Evolutionary conservation across 2,329 filamentous ascomycete genomes (phyloP).

Genomic region (Pseudodiploospora longispora): DNA sequence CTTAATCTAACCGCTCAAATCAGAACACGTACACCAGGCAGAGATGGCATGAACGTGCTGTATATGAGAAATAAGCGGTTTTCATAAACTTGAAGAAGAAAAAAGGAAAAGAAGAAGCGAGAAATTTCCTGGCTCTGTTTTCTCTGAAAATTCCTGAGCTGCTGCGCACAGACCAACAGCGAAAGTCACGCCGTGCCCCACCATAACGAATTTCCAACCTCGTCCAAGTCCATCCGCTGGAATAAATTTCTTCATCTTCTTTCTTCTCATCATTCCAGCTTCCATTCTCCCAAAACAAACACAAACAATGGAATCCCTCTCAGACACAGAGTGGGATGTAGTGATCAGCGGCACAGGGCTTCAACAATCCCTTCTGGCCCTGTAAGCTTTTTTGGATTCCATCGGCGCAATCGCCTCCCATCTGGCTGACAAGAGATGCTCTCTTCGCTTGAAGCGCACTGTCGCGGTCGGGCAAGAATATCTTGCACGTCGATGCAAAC

Average conservation of each 20-base stretch:
- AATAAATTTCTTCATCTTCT: conserved; percentile 12
- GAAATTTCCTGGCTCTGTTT: conserved; percentile 19
- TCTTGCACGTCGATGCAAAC: conserved; percentile 83
- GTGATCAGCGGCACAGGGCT: conserved; percentile 72
- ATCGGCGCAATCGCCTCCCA: conserved; percentile 21
- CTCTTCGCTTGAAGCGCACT: conserved; percentile 59
- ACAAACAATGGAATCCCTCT: conserved; percentile 60
- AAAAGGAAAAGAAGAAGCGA: conserved; percentile 15
- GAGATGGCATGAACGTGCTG: conserved; percentile 21
- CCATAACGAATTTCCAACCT: conserved; percentile 1
- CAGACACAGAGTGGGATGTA: conserved; percentile 70
- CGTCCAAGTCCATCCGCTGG: too few species aligned
- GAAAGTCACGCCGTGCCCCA: conserved; percentile 4
- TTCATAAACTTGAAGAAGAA: conserved; percentile 8
- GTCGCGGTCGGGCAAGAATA: conserved; percentile 83
- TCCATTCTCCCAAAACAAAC: conserved; percentile 1
- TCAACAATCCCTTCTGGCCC: conserved; percentile 69
- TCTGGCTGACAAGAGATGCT: conserved; percentile 21
- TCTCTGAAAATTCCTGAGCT: not conserved
- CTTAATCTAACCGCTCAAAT: conserved; percentile 56
- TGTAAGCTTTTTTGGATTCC: conserved; percentile 47
- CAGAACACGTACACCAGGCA: conserved; percentile 31
- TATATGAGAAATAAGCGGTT: conserved; percentile 19
- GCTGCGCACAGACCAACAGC: not conserved
- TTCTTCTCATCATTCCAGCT: conserved; percentile 9